A percentile compares a stretch with the other conserved stretches of the same genome.
Conservation (phyloP, 768 basidiomycete species). For the Boletus pseudopeckii region DNA sequence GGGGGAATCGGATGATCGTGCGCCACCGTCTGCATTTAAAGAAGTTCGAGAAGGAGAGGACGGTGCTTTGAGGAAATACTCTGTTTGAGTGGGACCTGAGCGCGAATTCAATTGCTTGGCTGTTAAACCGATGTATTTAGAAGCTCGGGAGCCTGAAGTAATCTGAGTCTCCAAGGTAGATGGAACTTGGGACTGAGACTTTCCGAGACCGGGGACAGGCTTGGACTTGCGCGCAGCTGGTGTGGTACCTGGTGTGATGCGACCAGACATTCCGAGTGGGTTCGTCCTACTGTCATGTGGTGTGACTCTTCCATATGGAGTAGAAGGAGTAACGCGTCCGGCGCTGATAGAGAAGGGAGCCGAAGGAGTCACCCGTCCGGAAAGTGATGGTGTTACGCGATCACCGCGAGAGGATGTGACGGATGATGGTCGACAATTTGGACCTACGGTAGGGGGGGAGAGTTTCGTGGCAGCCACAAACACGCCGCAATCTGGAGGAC, state of each 20-base stretch:
- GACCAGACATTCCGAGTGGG: constrained; percentile 37
- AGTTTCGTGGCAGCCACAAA: constrained; percentile 85
- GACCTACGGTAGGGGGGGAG: constrained; percentile 67
- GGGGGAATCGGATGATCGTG: constrained; percentile 47
- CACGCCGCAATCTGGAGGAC: constrained; percentile 83
- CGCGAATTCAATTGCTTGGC: constrained; percentile 72
- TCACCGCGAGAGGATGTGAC: constrained; percentile 69
- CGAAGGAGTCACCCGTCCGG: constrained; percentile 47
- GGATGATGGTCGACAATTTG: constrained; percentile 65
- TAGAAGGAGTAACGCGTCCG: constrained; percentile 59
- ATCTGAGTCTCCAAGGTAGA: constrained; percentile 42
- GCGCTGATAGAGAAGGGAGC: constrained; percentile 32
- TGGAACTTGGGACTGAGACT: constrained; percentile 28
- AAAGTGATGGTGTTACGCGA: constrained; percentile 41
- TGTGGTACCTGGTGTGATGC: constrained; percentile 43
- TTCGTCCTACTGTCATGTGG: constrained; percentile 31
- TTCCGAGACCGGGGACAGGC: constrained; percentile 31
- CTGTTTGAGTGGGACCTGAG: constrained; percentile 14
- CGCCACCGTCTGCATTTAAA: constrained; percentile 37
- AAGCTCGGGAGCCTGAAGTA: constrained; percentile 81
- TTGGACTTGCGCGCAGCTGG: constrained; percentile 33
- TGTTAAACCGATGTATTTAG: constrained; percentile 81
- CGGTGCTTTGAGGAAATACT: constrained; percentile 26
- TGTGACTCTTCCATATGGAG: constrained; percentile 42
- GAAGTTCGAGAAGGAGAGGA: constrained; percentile 37